Evolutionary conservation across 257 asterid species (phyloP).

Genomic region (Fraxinus pennsylvanica): DNA sequence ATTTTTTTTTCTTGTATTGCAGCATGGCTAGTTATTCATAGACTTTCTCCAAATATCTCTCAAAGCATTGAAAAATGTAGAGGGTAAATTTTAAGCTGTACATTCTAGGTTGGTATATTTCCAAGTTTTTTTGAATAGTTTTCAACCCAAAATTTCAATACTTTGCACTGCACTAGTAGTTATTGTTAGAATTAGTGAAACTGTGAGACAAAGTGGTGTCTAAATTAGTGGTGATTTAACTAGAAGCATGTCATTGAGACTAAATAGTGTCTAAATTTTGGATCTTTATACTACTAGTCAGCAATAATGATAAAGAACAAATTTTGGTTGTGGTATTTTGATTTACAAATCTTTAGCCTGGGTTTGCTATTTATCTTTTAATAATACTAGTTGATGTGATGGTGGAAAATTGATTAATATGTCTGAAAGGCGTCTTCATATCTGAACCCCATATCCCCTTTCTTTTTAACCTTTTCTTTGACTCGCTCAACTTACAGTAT

Average conservation of each 20-base stretch:
- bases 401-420: too few species aligned
- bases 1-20: background rate
- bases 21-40: background rate
- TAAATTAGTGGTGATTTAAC: background rate
- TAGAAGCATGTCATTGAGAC: too few species aligned
- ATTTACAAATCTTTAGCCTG: constrained; percentile 5
- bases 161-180: background rate
- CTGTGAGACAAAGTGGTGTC: background rate
- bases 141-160: background rate
- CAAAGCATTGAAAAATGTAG: background rate
- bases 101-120: too few species aligned
- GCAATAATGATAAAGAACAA: background rate
- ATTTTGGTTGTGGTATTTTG: background rate
- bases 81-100: background rate
- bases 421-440: background rate
- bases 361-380: background rate
- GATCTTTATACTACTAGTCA: constrained; percentile 6
- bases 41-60: background rate
- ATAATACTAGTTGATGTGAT: background rate
- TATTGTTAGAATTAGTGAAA: background rate
- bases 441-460: background rate
- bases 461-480: background rate
- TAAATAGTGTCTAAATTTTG: background rate
- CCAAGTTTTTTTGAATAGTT: background rate
- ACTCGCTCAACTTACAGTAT: too few species aligned